Conservation (phyloP, 1,139 yeast genomes). For the Zygoascus sp. region DNA sequence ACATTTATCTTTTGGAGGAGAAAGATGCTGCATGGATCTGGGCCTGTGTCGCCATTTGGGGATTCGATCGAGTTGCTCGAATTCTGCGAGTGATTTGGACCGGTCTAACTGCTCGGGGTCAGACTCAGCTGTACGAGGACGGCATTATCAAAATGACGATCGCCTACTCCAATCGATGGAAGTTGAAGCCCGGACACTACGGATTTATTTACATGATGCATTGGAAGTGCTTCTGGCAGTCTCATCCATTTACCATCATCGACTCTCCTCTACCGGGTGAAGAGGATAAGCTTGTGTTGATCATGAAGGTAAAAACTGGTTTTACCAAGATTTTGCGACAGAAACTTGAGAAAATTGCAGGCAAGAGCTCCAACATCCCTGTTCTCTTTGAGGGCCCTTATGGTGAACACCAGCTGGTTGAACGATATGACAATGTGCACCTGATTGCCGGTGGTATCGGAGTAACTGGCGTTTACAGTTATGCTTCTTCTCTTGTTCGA, state of each 20-base stretch:
- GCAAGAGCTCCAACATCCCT: conserved; percentile 10
- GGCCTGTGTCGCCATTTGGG: conserved; percentile 40
- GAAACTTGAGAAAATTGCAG: conserved; percentile 17
- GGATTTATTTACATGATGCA: conserved; percentile 52
- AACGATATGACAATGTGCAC: conserved; percentile 47
- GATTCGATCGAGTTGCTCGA: conserved; percentile 38
- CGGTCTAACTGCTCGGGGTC: conserved; percentile 42
- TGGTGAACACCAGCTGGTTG: conserved; percentile 49
- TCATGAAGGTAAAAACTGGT: conserved; percentile 28
- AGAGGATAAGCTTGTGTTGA: conserved; percentile 29
- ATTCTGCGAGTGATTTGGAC: conserved; percentile 36
- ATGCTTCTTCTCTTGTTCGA: conserved; percentile 20
- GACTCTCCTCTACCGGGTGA: conserved; percentile 27
- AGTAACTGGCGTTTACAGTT: conserved; percentile 46
- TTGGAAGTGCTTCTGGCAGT: conserved; percentile 45
- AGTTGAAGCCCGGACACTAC: conserved; percentile 54
- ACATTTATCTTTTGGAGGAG: conserved; percentile 32
- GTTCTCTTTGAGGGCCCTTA: conserved; percentile 55
- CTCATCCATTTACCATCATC: conserved; percentile 65
- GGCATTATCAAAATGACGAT: conserved; percentile 30
- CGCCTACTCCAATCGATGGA: conserved; percentile 36
- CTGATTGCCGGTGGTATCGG: conserved; percentile 66
- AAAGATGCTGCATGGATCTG: conserved; percentile 35
- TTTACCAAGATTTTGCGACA: conserved; percentile 29
- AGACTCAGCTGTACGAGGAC: conserved; percentile 30